These are phyloP conservation scores for Bjerkandera adusta DNA, from an alignment of 1,284 basidiomycete genomes.

Conservation along the genomic window DNA sequence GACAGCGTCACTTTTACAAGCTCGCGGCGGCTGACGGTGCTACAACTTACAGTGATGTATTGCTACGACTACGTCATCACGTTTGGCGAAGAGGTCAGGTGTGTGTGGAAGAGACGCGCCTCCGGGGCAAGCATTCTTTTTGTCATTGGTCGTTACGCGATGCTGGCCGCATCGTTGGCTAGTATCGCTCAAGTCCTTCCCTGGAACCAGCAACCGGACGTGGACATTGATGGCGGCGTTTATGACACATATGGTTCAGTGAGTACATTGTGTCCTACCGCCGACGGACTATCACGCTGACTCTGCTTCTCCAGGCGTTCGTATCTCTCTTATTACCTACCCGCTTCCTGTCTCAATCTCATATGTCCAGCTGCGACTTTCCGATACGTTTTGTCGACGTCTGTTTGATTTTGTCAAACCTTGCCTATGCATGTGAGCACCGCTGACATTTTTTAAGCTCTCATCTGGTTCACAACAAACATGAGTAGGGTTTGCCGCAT, in stretches of 20 bases:
- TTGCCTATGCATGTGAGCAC: background rate
- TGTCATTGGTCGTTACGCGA: slow-evolving; percentile 27
- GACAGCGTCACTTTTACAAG: no score
- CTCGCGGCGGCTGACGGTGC: no score
- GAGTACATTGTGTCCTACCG: no score
- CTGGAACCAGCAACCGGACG: no score
- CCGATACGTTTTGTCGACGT: slow-evolving; percentile 24
- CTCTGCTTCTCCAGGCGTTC: slow-evolving; percentile 22
- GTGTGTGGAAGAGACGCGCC: slow-evolving; percentile 24
- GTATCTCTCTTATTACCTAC: background rate
- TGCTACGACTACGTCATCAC: slow-evolving; percentile 29
- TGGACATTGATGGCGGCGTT: no score
- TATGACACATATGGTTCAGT: no score
- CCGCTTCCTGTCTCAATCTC: background rate
- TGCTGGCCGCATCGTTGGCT: no score
- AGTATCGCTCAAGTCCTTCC: no score
- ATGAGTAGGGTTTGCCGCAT: no score
- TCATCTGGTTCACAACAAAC: no score
- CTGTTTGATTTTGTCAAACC: background rate
- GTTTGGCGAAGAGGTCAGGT: slow-evolving; percentile 24
- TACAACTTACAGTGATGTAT: slow-evolving; percentile 20
- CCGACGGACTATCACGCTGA: no score
- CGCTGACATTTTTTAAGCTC: no score
- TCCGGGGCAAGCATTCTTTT: slow-evolving; percentile 18
- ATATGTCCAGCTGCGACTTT: slow-evolving; percentile 18